Conservation (phyloP, 768 basidiomycete species). For the Daedaleopsis sinensis region DNA sequence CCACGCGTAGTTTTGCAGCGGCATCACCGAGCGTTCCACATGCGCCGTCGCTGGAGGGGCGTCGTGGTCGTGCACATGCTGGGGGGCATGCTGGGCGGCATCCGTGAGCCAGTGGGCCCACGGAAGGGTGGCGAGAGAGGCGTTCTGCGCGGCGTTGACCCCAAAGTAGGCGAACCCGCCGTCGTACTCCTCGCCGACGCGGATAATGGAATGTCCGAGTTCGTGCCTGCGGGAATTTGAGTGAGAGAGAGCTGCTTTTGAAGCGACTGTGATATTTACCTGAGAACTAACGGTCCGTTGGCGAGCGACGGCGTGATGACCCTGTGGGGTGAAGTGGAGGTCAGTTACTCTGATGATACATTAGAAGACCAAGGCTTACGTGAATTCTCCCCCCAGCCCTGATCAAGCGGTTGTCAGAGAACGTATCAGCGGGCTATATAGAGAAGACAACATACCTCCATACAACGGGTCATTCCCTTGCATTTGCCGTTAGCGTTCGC, state of each 20-base stretch:
- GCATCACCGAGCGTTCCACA: constrained; percentile 73
- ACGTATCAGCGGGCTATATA: neutral
- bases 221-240: constrained; percentile 51
- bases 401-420: neutral
- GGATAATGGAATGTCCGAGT: constrained; percentile 78
- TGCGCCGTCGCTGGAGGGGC: constrained; percentile 30
- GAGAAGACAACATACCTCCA: constrained; percentile 55
- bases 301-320: constrained; percentile 74
- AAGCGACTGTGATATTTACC: constrained; percentile 31
- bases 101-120: constrained; percentile 75
- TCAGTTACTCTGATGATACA: neutral
- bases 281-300: constrained; percentile 75
- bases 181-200: constrained; percentile 84
- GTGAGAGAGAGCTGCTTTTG: neutral
- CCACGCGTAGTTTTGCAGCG: constrained; percentile 78
- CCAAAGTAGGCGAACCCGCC: constrained; percentile 77
- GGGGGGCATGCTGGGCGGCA: constrained; percentile 2
- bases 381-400: constrained; percentile 81
- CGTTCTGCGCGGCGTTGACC: constrained; percentile 57
- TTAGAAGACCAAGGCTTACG: constrained; percentile 46
- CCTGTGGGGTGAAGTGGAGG: constrained; percentile 36
- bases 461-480: constrained; percentile 81
- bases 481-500: neutral
- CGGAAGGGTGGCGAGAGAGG: constrained; percentile 42
- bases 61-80: constrained; percentile 27